Evolutionary conservation across 2,329 filamentous ascomycete genomes (phyloP).

Genomic region (Talaromyces sp.): DNA sequence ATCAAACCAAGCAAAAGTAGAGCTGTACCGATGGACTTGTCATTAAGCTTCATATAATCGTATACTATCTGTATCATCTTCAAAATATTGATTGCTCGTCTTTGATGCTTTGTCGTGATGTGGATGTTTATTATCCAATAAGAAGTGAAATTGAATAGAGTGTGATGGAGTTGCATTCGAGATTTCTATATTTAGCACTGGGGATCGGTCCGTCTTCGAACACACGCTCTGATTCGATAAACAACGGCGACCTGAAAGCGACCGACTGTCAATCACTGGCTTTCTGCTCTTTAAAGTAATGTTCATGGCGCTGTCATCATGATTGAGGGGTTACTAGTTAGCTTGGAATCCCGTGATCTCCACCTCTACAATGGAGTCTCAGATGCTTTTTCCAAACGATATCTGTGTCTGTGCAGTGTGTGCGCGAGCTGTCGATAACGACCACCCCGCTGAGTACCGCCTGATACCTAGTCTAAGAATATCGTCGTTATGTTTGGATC

Average conservation of each 20-base stretch:
- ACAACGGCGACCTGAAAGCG: background rate
- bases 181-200: slow-evolving; percentile 12
- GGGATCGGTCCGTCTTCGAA: slow-evolving; percentile 1
- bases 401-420: background rate
- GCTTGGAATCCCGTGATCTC: slow-evolving; percentile 14
- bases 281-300: too few relatives aligned
- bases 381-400: background rate
- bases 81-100: too few relatives aligned
- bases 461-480: background rate
- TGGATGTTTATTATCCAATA: too few relatives aligned
- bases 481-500: background rate
- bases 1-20: too few relatives aligned
- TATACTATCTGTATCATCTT: too few relatives aligned
- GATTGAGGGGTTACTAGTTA: slow-evolving; percentile 11
- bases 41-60: too few relatives aligned
- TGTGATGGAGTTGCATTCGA: slow-evolving; percentile 14
- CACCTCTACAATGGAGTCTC: background rate
- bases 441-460: background rate
- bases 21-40: too few relatives aligned
- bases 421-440: slow-evolving; percentile 5
- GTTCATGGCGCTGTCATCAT: slow-evolving; percentile 12
- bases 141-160: too few relatives aligned
- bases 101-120: too few relatives aligned
- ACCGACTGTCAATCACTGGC: background rate
- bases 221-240: slow-evolving; percentile 19